These are phyloP conservation scores for Paecilomyces variotii DNA, from an alignment of 2,329 filamentous ascomycete genomes.

Conservation along the genomic window DNA sequence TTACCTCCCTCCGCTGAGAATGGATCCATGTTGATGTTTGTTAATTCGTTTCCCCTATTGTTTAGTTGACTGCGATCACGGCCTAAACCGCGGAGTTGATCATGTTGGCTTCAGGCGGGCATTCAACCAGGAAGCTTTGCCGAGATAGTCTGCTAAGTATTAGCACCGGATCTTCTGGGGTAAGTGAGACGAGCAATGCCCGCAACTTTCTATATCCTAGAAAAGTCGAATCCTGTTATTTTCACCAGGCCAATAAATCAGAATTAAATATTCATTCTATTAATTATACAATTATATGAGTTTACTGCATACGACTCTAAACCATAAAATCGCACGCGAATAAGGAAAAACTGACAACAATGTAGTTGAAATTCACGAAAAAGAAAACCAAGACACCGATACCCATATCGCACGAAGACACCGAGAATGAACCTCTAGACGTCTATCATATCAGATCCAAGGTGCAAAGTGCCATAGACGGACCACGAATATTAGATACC, in stretches of 20 bases:
- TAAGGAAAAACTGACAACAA: background rate
- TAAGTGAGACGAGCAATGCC: background rate
- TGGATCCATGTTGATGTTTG: constrained; percentile 46
- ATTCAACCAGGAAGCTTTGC: background rate
- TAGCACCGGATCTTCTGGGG: background rate
- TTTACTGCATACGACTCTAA: too few species aligned
- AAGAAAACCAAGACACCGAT: background rate
- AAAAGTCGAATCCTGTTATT: background rate
- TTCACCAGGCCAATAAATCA: background rate
- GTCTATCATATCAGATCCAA: too few species aligned
- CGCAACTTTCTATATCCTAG: background rate
- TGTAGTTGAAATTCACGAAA: background rate
- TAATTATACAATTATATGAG: too few species aligned
- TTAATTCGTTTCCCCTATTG: background rate
- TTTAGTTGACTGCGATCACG: background rate
- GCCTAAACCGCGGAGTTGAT: background rate
- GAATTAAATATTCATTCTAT: background rate
- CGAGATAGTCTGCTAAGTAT: background rate
- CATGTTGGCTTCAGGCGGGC: background rate
- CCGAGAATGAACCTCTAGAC: background rate
- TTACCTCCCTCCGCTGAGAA: constrained; percentile 57
- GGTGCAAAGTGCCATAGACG: too few species aligned
- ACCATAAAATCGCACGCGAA: too few species aligned
- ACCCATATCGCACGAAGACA: background rate
- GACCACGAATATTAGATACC: too few species aligned